Conservation (phyloP, 495 filamentous ascomycete genomes). For the Aspergillus homomorphus region DNA sequence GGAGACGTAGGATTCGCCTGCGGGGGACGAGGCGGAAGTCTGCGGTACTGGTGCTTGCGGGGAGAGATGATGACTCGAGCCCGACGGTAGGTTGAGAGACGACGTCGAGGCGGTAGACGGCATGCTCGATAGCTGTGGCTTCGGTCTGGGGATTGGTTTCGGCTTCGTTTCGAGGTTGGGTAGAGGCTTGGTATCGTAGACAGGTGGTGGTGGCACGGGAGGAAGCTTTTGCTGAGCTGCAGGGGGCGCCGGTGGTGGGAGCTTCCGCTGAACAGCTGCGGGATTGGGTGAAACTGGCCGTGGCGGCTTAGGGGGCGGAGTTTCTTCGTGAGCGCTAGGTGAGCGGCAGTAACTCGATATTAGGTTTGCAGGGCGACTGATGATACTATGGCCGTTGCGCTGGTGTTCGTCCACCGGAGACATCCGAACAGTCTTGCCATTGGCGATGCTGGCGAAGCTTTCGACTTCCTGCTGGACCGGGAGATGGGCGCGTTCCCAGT, state of each 20-base stretch:
- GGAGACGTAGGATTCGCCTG: constrained; percentile 3
- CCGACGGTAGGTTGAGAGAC: constrained; percentile 10
- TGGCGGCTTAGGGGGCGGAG: not conserved
- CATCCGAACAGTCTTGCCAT: constrained; percentile 70
- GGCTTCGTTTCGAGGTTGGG: not conserved
- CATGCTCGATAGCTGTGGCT: constrained; percentile 6
- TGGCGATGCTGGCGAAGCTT: constrained; percentile 62
- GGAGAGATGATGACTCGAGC: not conserved
- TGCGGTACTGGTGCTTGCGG: constrained; percentile 4
- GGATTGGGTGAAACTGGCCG: not conserved
- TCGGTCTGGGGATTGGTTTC: not conserved
- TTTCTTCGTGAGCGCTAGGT: constrained; percentile 8
- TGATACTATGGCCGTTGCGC: constrained; percentile 29
- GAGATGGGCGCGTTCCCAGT: constrained; percentile 65
- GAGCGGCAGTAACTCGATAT: not conserved
- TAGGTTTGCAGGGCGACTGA: constrained; percentile 11
- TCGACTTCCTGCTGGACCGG: constrained; percentile 70
- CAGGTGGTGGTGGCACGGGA: constrained; percentile 10
- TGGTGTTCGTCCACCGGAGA: constrained; percentile 51
- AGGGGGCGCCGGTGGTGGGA: constrained; percentile 21
- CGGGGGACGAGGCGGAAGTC: constrained; percentile 12
- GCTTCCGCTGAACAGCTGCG: constrained; percentile 3
- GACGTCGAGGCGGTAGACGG: constrained; percentile 16
- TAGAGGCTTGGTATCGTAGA: constrained; percentile 27
- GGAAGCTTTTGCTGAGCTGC: constrained; percentile 12